Evolutionary conservation across 148 eudicot species (phyloP).

Genomic region (Chenopodium suecicum): DNA sequence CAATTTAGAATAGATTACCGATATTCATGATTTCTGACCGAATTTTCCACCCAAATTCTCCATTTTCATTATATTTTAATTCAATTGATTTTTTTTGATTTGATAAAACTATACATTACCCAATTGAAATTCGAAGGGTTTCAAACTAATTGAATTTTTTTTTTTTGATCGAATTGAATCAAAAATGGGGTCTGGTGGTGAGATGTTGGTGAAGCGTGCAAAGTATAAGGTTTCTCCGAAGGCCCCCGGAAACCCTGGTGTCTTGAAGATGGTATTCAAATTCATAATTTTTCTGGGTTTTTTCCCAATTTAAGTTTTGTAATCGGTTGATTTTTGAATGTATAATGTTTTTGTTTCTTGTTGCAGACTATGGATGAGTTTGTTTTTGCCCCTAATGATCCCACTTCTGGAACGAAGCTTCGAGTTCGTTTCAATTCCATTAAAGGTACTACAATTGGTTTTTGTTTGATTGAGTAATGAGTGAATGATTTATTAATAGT

Average conservation of each 20-base stretch:
- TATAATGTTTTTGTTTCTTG: background rate
- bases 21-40: no score
- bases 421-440: constrained; percentile 54
- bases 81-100: no score
- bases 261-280: constrained; percentile 13
- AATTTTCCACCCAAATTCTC: no score
- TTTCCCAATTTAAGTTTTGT: background rate
- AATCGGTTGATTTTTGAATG: constrained; percentile 8
- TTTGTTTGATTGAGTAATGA: background rate
- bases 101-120: no score
- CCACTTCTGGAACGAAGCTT: constrained; percentile 37
- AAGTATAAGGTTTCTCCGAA: constrained; percentile 19
- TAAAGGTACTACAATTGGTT: constrained; percentile 43
- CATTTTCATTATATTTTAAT: no score
- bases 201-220: constrained; percentile 10
- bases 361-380: constrained; percentile 60
- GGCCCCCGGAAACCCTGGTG: constrained; percentile 18
- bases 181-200: constrained; percentile 11
- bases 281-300: background rate
- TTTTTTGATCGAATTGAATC: background rate
- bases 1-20: no score
- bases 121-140: no score
- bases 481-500: background rate
- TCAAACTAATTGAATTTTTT: background rate
- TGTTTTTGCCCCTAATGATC: constrained; percentile 63